phyloP scores from a whole-genome alignment of 2,329 filamentous ascomycete species.

The Microdochium nivale region DNA sequence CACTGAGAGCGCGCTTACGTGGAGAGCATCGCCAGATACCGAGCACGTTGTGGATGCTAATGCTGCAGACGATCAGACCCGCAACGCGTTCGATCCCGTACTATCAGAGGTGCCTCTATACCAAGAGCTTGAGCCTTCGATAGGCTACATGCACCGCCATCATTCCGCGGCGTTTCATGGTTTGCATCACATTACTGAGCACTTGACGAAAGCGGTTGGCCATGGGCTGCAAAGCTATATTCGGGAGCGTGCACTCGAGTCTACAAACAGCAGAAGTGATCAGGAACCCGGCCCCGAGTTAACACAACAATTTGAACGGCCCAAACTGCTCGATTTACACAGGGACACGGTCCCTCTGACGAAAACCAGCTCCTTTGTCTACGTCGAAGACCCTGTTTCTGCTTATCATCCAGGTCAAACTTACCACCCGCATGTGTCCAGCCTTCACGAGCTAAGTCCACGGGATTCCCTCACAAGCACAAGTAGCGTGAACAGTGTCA shows the following conservation, averaged over 20 bases:
- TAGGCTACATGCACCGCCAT: background rate
- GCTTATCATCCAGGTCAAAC: constrained; percentile 9
- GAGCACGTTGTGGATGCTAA: too few relatives aligned
- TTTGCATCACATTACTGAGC: constrained; percentile 2
- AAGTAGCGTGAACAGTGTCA: too few relatives aligned
- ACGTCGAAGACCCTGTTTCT: background rate
- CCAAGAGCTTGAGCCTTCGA: constrained; percentile 1
- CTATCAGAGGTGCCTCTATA: background rate
- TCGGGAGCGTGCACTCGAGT: background rate
- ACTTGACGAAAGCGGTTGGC: background rate
- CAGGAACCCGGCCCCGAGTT: background rate
- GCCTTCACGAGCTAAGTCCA: too few relatives aligned
- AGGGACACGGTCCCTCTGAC: background rate
- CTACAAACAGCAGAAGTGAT: background rate
- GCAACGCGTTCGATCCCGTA: background rate
- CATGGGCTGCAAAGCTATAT: background rate
- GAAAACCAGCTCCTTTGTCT: background rate
- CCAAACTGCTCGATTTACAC: background rate
- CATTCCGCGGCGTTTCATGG: constrained; percentile 1
- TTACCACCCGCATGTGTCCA: background rate
- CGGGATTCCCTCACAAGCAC: background rate
- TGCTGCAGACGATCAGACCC: too few relatives aligned
- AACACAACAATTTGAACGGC: background rate
- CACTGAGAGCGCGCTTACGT: too few relatives aligned
- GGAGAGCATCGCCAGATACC: too few relatives aligned